phyloP scores from a whole-genome alignment of 805 yeast genomes.

The Millerago galiae region DNA sequence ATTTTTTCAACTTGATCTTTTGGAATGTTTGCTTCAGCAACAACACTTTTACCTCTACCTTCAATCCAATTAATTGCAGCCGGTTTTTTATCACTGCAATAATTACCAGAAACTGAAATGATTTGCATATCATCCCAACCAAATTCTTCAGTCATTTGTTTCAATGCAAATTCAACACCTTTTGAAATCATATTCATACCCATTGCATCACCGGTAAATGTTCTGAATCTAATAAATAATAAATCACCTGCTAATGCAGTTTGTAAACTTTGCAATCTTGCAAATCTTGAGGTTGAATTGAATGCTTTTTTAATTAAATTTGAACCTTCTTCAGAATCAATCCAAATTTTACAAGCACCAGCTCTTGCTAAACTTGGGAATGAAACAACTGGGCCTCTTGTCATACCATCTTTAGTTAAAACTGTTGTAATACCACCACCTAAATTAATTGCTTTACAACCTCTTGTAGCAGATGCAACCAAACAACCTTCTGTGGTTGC shows the following conservation, averaged over 20 bases:
- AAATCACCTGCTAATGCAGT: conserved; percentile 93
- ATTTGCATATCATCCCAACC: conserved; percentile 94
- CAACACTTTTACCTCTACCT: conserved; percentile 97
- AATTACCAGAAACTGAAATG: conserved; percentile 92
- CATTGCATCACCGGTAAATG: conserved; percentile 99
- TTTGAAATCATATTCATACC: conserved; percentile 99
- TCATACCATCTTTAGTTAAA: conserved; percentile 95
- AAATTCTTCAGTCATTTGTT: conserved; percentile 76
- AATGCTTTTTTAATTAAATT: conserved; percentile 76
- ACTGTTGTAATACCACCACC: conserved; percentile 96
- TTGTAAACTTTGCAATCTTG: conserved; percentile 83
- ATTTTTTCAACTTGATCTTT: conserved; percentile 73
- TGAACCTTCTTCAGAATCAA: conserved; percentile 94
- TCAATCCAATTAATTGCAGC: conserved; percentile 99
- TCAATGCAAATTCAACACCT: conserved; percentile 87
- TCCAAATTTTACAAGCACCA: conserved; percentile 92
- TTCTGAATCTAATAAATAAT: conserved; percentile 84
- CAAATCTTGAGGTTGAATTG: conserved; percentile 95
- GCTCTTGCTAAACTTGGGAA: conserved; percentile 81
- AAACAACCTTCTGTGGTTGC: conserved; percentile 99
- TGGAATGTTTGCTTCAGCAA: conserved; percentile 92
- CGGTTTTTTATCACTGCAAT: conserved; percentile 95
- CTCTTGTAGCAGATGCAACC: conserved; percentile 98
- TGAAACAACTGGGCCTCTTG: conserved; percentile 96
- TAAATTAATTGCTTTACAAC: conserved; percentile 94